Base-by-base conservation (phyloP, 1,284 basidiomycete genomes). In the Sporisorium graminicola region DNA sequence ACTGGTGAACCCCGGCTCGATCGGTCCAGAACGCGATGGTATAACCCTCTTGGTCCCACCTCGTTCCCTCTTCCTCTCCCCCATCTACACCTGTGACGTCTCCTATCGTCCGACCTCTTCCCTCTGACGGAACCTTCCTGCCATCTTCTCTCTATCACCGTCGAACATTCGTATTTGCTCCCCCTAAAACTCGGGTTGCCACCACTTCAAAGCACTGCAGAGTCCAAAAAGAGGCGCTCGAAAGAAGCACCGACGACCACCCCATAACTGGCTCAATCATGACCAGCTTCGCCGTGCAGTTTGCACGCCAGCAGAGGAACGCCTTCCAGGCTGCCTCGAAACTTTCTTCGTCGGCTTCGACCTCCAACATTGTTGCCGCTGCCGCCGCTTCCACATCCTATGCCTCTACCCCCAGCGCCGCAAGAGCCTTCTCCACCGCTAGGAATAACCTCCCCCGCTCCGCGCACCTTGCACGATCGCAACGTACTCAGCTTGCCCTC, bases 281-380 rank as follows among this genome's bases (percentile, higher is more conserved):
- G 74, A 62, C 74, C 24, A 73, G 69, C 62, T 73, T 77, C 31
- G 74, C 74, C 44, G 70, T 67, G 66, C 74, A 77, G 35, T 77
- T 77, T 35, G 74, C 74, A 58, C 65, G 74, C 31, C 74, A 77
- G 22, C 74, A 77, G 42, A 66, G 65, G 54, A 59, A 72, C 37
- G 74, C 65, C 61, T 72, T 76, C 58, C 66, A 60, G 69, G 74
- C 74, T 33, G 69, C 69, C 35, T 66, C 65, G 2, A 76, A 58
- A 35, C 29, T 72, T 26, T 65, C 72, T 13, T 57, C 40, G 1
- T 43, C 72, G 22, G 59, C 73, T 29, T 62, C 65, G 18, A 56
- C 66, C 18, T 66, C 66, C 16, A 65, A 57, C 49, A 56, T 70
- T 14, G 67, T 59, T 43, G 55, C 63, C 26, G 47, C 37, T 18